Conservation (phyloP, 2,329 filamentous ascomycete species). For the Nannizziopsis barbatae region DNA sequence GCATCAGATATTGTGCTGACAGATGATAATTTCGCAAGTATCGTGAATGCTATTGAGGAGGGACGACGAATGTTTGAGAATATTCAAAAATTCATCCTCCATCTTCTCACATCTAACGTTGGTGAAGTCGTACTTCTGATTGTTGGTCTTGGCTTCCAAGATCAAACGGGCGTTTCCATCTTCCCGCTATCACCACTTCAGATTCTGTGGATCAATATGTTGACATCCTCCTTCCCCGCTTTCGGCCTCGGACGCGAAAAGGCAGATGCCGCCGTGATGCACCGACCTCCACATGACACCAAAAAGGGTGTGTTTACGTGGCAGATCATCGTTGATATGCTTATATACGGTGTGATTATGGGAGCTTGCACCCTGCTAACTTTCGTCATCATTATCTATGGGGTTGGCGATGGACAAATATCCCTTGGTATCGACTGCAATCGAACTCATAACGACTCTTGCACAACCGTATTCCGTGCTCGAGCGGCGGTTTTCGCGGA, state of each 20-base stretch:
- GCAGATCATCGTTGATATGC: conserved; percentile 44
- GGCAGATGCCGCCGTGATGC: conserved; percentile 44
- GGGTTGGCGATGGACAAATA: conserved; percentile 30
- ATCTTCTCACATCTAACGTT: conserved; percentile 46
- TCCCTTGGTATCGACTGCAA: conserved; percentile 19
- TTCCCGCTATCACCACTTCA: conserved; percentile 50
- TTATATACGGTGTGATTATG: conserved; percentile 44
- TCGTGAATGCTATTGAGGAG: conserved; percentile 71
- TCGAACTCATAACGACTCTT: conserved; percentile 11
- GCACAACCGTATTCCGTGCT: conserved; percentile 31
- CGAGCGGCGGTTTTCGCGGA: conserved; percentile 48
- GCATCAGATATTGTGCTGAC: conserved; percentile 52
- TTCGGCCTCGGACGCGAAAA: conserved; percentile 50
- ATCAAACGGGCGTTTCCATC: conserved; percentile 41
- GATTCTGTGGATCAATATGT: conserved; percentile 55
- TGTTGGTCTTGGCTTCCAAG: conserved; percentile 49
- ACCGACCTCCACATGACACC: conserved; percentile 44
- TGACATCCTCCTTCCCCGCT: conserved; percentile 48
- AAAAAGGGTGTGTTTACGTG: conserved; percentile 42
- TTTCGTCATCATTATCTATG: conserved; percentile 44
- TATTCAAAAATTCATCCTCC: conserved; percentile 62
- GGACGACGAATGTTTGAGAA: conserved; percentile 80
- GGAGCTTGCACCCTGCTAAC: conserved; percentile 40
- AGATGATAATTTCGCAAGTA: conserved; percentile 80
- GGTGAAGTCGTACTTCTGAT: conserved; percentile 48